Evolutionary conservation across 108 stramenopile genomes (phyloP), one percentile per base, ranked within the genome.

Genomic region (Poteriospumella lacustris): DNA sequence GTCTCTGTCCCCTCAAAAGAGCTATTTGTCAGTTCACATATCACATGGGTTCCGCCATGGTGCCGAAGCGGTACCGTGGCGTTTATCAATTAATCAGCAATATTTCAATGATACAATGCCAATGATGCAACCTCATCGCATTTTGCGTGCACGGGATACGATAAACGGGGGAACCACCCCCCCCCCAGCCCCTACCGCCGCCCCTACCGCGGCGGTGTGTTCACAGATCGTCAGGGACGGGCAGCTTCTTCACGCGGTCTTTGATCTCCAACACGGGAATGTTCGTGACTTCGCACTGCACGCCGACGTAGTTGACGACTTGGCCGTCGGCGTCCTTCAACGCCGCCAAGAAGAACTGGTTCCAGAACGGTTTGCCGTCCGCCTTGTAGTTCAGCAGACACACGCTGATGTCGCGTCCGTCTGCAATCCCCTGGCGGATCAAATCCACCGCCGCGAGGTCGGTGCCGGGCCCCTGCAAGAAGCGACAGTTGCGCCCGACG

Each of bases 341-440:
- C 1, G 94, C 92, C 39, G 93, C 96, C 75, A 97, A 92, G 84
- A 94, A 96, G 81, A 96, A 94, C 81, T 95, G 94, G 84, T 97
- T 96, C 96, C 95, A 98, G 87, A 98, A 98, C 0, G 94, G 92
- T 12, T 89, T 90, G 19, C 97, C 96, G 82, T 95, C 95, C 5
- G 92, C 93, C 77, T 95, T 90, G 78, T 97, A 98, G 79, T 98
- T 98, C 3, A 97, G 83, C 26, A 98, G 78, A 69, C 93, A 94
- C 15, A 96, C 95, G 73, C 86, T 87, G 78, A 92, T 89, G 62
- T 98, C 96, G 12, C 83, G 80, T 0, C 94, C 95, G 44, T 90
- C 87, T 42, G 91, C 93, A 70, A 98, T 91, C 39, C 92, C 90
- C 76, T 87, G 73, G 58, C 95, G 91, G 78, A 98, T 95, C 78